Percentiles rank a stretch among this genome's conserved stretches.
Evolutionary conservation across 2,329 filamentous ascomycete species (phyloP).

Genomic region (Pleoardoris graminearum): DNA sequence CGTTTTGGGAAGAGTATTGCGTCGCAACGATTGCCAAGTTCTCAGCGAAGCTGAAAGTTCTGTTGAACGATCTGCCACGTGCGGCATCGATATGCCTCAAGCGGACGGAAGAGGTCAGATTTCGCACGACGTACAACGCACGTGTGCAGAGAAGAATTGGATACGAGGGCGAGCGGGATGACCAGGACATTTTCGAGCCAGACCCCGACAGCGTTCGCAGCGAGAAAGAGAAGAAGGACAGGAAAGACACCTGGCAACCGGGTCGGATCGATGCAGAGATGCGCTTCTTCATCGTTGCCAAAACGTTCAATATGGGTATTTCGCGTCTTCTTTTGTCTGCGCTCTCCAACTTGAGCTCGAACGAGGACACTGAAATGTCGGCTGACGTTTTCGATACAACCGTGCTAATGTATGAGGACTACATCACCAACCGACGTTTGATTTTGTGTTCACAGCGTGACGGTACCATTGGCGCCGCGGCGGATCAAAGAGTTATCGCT

Average conservation of each 20-base stretch:
- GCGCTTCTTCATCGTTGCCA: constrained; percentile 1
- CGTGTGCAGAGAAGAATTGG: not conserved
- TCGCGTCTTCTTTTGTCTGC: not conserved
- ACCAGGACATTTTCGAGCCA: not conserved
- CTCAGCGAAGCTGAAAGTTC: not conserved
- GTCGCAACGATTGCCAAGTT: constrained; percentile 1
- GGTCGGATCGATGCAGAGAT: constrained; percentile 1
- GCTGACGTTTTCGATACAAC: constrained; percentile 3
- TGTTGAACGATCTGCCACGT: not conserved
- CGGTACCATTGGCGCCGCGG: not conserved
- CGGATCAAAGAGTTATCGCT: not conserved
- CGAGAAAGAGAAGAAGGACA: not conserved
- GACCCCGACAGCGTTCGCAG: not conserved
- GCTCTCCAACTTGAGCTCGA: not conserved
- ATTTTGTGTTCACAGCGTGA: not conserved
- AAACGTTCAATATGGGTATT: not conserved
- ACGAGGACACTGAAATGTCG: constrained; percentile 2
- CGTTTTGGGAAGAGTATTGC: not conserved
- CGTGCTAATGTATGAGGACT: not conserved
- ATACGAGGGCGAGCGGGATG: not conserved
- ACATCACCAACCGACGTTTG: not conserved
- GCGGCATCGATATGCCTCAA: not conserved
- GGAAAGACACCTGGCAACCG: not conserved
- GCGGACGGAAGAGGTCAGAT: not conserved
- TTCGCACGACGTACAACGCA: not conserved